Base-by-base conservation (phyloP, 495 filamentous ascomycete genomes). In the Podospora australis region DNA sequence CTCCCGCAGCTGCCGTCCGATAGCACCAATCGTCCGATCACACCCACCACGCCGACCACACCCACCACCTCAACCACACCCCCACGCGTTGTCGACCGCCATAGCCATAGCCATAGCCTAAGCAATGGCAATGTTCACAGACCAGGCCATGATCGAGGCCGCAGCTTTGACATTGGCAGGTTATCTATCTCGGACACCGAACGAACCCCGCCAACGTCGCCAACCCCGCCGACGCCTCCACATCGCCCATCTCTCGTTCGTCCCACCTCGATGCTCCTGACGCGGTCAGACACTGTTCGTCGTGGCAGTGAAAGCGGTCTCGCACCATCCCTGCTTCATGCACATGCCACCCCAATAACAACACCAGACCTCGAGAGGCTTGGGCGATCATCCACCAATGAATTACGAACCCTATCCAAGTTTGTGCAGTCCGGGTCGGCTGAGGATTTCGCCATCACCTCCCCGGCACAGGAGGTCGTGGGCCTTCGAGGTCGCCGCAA, bases 351-450 rank as follows among this genome's bases (percentile, higher is more conserved):
- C 5, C 71, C 81, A 9, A 59, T 87, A 3, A 72, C 70, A 1
- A 70, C 78, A 0, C 86, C 88, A 2, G 88, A 95, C 45, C 72
- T 96, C 3, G 77, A 84, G 56, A 84, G 75, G 20, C 74, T 96
- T 13, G 80, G 88, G 22, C 84, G 84, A 54, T 95, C 90, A 1
- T 83, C 88, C 0, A 96, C 90, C 2, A 82, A 84, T 48, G 87
- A 97, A 61, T 77, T 99, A 11, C 83, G 90, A 13, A 91, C 88
- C 1, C 72, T 99, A 6, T 97, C 92, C 1, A 86, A 82, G 54
- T 75, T 96, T 53, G 90, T 90, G 3, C 76, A 91, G 49, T 78
- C 79, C 25, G 82, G 79, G 1, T 79, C 83, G 17, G 75, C 73
- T 2, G 88, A 88, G 19, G 89, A 95, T 21, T 89, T 96, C 53